Percentiles rank a stretch among this genome's conserved stretches.
phyloP scores from a whole-genome alignment of 1,139 yeast genomes.

The Zhuliangozyma parablackwelliae region DNA sequence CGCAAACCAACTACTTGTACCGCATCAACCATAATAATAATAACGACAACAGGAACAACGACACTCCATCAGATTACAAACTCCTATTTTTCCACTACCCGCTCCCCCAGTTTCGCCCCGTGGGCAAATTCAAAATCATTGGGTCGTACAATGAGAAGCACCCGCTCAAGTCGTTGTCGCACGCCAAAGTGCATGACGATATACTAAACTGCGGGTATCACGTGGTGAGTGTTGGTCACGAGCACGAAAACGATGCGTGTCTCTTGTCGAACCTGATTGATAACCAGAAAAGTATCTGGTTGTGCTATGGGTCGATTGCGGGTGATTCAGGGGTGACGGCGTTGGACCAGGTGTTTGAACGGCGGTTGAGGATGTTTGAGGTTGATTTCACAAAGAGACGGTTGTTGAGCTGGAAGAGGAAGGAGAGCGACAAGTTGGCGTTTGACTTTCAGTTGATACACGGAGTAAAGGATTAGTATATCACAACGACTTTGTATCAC shows the following conservation, averaged over 20 bases:
- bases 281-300: constrained; percentile 23
- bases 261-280: constrained; percentile 20
- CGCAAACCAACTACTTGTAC: constrained; percentile 29
- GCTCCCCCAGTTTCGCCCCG: constrained; percentile 48
- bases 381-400: constrained; percentile 21
- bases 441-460: constrained; percentile 34
- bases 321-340: constrained; percentile 35
- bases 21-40: constrained; percentile 12
- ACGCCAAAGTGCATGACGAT: constrained; percentile 32
- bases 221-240: constrained; percentile 51
- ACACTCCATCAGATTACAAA: constrained; percentile 17
- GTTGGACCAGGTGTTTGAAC: constrained; percentile 20
- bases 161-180: constrained; percentile 30
- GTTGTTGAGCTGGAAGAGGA: constrained; percentile 39
- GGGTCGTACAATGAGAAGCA: constrained; percentile 48
- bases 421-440: constrained; percentile 21
- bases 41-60: constrained; percentile 2
- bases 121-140: constrained; percentile 42
- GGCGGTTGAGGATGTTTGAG: constrained; percentile 36
- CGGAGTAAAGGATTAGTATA: constrained; percentile 3
- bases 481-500: not conserved
- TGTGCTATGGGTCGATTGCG: constrained; percentile 38
- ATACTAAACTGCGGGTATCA: constrained; percentile 34
- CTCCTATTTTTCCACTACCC: constrained; percentile 50
- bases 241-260: constrained; percentile 55